phyloP scores from a whole-genome alignment of 1,284 basidiomycete species.

The Coriolopsis trogii region DNA sequence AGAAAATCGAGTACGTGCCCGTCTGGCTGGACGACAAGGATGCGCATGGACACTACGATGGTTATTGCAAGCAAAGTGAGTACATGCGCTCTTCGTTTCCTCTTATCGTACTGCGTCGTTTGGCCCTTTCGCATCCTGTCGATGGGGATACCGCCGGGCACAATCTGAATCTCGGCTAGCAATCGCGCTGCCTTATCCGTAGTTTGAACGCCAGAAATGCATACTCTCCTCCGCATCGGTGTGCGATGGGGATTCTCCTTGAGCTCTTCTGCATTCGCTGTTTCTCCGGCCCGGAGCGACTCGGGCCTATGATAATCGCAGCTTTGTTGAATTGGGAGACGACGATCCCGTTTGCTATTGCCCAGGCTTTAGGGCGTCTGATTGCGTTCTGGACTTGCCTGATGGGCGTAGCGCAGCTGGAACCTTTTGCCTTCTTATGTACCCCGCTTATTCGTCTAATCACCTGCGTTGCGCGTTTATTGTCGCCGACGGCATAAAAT shows the following conservation, averaged over 20 bases:
- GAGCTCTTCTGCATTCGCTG: constrained; percentile 6
- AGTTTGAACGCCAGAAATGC: neutral
- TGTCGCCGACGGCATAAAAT: too few species aligned
- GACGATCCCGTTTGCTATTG: constrained; percentile 4
- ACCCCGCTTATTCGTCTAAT: neutral
- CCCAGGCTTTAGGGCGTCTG: neutral
- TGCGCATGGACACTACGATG: constrained; percentile 93
- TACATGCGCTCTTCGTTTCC: constrained; percentile 27
- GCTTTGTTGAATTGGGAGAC: constrained; percentile 9
- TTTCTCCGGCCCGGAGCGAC: constrained; percentile 15
- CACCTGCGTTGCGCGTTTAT: too few species aligned
- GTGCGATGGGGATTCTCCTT: neutral
- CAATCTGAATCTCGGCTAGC: too few species aligned
- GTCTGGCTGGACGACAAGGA: constrained; percentile 92
- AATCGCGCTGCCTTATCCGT: constrained; percentile 11
- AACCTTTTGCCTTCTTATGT: constrained; percentile 20
- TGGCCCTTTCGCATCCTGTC: neutral
- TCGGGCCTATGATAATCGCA: constrained; percentile 4
- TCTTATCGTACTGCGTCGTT: constrained; percentile 2
- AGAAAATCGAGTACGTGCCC: constrained; percentile 74
- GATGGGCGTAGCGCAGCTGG: neutral
- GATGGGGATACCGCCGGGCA: too few species aligned
- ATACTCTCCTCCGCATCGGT: constrained; percentile 12
- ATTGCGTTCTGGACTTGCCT: constrained; percentile 1
- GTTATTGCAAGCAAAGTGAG: constrained; percentile 96